Conservation (phyloP, 2,329 filamentous ascomycete genomes). For the Grosmannia serpens region DNA sequence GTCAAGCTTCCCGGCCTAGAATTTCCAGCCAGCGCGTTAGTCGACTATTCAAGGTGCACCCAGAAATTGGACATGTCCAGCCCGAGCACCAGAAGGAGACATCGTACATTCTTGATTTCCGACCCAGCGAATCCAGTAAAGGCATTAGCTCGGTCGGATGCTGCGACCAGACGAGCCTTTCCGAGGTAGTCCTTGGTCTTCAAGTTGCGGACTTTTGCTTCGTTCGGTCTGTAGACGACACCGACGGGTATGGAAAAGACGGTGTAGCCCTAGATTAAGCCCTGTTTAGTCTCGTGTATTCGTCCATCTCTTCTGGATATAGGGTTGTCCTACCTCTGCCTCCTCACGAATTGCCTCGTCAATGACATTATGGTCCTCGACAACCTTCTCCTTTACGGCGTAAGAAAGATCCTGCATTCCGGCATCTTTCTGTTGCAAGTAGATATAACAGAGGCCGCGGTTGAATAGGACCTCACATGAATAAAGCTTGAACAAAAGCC, state of each 20-base stretch:
- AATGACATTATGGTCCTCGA: conserved; percentile 93
- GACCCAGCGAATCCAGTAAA: conserved; percentile 73
- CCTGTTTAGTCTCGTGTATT: not conserved
- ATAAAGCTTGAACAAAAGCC: conserved; percentile 89
- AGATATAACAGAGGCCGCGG: conserved; percentile 92
- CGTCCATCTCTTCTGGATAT: not conserved
- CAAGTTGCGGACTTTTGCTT: conserved; percentile 95
- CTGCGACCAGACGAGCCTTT: conserved; percentile 86
- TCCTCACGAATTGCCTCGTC: conserved; percentile 91
- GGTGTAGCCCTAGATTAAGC: conserved; percentile 70
- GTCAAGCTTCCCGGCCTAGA: conserved; percentile 37
- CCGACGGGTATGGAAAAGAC: conserved; percentile 97
- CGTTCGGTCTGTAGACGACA: conserved; percentile 88
- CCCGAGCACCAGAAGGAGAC: not conserved
- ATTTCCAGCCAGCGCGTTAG: not conserved
- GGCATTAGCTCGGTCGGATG: conserved; percentile 67
- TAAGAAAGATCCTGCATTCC: conserved; percentile 86
- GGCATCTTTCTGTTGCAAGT: conserved; percentile 79
- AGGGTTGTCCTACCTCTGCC: conserved; percentile 56
- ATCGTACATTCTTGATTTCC: conserved; percentile 59
- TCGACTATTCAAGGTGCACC: not conserved
- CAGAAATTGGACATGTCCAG: too few relatives aligned
- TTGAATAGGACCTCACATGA: conserved; percentile 98
- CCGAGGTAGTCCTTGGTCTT: conserved; percentile 97
- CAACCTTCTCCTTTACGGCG: conserved; percentile 90